Evolutionary conservation across 306 rosid species (phyloP).

Genomic region (Ormosia semicastrata): DNA sequence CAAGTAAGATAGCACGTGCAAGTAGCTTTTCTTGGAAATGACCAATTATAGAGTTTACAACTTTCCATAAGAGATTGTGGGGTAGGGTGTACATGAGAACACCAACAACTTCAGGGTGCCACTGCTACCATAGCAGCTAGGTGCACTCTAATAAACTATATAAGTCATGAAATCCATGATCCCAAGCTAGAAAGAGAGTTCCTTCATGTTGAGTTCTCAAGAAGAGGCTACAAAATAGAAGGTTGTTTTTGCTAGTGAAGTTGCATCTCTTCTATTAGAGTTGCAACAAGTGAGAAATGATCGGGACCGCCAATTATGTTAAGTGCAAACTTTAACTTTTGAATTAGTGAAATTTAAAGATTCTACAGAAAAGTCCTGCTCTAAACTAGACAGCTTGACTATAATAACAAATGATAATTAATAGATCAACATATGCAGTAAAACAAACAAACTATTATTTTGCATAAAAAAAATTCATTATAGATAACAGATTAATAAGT

Average conservation of each 20-base stretch:
- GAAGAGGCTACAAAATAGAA: constrained; percentile 91
- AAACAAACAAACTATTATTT: no score
- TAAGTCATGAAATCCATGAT: no score
- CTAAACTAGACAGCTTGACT: constrained; percentile 57
- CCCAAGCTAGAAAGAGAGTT: background rate
- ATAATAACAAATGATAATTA: constrained; percentile 40
- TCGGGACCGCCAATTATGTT: constrained; percentile 56
- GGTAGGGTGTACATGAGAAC: background rate
- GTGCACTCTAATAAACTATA: background rate
- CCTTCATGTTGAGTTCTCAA: constrained; percentile 42
- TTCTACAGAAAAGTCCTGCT: constrained; percentile 52
- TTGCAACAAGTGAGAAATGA: constrained; percentile 83
- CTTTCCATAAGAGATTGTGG: background rate
- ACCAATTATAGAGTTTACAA: background rate
- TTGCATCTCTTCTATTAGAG: constrained; percentile 63
- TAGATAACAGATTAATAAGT: no score
- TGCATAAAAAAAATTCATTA: no score
- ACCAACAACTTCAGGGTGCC: background rate
- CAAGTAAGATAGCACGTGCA: no score
- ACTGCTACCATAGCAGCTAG: background rate
- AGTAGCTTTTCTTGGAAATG: no score
- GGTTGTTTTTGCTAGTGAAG: constrained; percentile 72
- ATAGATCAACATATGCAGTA: no score
- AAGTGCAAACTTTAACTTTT: constrained; percentile 58
- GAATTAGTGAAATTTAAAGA: constrained; percentile 66